Evolutionary conservation across 257 asterid species (phyloP).

Genomic region (Leonotis leonurus): DNA sequence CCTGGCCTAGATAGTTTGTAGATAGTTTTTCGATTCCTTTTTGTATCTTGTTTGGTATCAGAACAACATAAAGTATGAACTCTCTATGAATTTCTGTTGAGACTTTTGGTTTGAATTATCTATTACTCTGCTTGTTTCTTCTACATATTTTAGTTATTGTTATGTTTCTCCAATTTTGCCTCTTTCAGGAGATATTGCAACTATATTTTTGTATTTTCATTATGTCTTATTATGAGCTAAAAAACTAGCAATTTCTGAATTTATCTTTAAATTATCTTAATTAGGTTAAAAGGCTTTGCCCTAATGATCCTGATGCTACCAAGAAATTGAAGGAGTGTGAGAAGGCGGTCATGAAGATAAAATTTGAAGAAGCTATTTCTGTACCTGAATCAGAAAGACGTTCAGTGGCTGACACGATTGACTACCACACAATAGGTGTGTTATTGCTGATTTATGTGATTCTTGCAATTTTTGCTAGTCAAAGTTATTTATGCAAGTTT

Average conservation of each 20-base stretch:
- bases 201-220: not conserved
- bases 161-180: not conserved
- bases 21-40: not conserved
- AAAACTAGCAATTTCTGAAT: not conserved
- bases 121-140: not conserved
- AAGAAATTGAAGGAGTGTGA: conserved; percentile 93
- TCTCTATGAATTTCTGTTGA: not conserved
- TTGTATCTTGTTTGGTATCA: not conserved
- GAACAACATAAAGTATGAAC: not conserved
- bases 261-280: not conserved
- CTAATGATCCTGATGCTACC: conserved; percentile 93
- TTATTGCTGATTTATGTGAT: conserved; percentile 6
- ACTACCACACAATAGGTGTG: conserved; percentile 82
- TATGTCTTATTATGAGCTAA: not conserved
- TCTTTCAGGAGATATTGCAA: not conserved
- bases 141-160: not conserved
- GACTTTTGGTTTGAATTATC: conserved; percentile 1
- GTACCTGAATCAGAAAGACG: conserved; percentile 60
- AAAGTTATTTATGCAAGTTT: conserved; percentile 12
- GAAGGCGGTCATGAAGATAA: conserved; percentile 90
- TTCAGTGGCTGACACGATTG: conserved; percentile 77
- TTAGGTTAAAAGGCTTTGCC: conserved; percentile 78
- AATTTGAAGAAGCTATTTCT: conserved; percentile 96
- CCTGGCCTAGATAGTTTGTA: not conserved
- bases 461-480: not conserved